Base-by-base conservation (phyloP, 2,329 filamentous ascomycete species). In the Ceratocystis diversiconidia region DNA sequence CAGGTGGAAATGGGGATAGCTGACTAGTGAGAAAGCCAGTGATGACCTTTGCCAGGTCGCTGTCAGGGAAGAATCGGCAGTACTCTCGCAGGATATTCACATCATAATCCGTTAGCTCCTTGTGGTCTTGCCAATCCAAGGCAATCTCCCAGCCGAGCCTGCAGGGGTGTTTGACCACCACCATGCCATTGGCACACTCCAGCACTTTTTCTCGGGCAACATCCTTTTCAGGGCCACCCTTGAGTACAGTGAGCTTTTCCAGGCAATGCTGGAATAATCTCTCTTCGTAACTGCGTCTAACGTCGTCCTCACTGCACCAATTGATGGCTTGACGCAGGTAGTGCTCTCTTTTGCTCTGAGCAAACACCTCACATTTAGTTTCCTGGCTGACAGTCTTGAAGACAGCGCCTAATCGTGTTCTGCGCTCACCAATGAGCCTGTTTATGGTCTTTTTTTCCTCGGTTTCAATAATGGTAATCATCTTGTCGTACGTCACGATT, bases 371-470 rank as follows among this genome's bases (percentile, higher is more conserved):
- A 44, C 86, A 81, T 73, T 92, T 96, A 61, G 95, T 94, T 68
- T 96, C 89, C 1, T 83, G 74, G 0, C 89, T 96, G 25, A 97
- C 92, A 68, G 94, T 87, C 50, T 84, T 86, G 66, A 96, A 80
- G 59, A 84, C 88, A 8, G 92, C 91, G 52, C 94, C 94, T 2
- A 99, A 80, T 46, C 94, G 83, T 1, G 92, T 96, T 69, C 92
- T 83, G 55, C 94, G 84, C 75, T 96, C 91, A 41, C 87, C 90
- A 70, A 99, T 95, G 67, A 96, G 84, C 3, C 83, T 89, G 73
- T 96, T 96, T 73, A 96, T 92, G 41, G 85, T 86, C 72, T 92
- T 88, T 72, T 88, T 92, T 75, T 99, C 94, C 68, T 94, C 89
- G 1, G 83, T 78, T 72, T 97, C 94, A 2, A 89, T 81, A 22